These are phyloP conservation scores for Bipolaris victoriae DNA, from an alignment of 2,329 filamentous ascomycete genomes.

Conservation along the genomic window DNA sequence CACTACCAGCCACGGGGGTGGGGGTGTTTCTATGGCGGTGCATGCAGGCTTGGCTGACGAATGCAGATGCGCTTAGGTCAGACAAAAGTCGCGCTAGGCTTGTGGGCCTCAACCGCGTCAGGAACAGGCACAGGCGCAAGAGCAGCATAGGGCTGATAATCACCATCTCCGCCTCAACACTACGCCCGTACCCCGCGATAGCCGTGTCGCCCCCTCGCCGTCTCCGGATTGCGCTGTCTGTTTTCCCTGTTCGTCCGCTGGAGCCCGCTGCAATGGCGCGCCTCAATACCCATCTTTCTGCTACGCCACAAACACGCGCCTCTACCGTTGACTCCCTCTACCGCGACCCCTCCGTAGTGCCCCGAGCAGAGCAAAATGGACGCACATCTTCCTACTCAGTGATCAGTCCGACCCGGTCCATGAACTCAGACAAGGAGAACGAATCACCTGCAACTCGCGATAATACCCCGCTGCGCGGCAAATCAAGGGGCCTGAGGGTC, in stretches of 20 bases:
- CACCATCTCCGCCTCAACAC: conserved; percentile 2
- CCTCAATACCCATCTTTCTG: conserved; percentile 42
- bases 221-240: background rate
- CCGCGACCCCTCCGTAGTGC: conserved; percentile 44
- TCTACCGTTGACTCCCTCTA: conserved; percentile 46
- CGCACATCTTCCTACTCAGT: conserved; percentile 42
- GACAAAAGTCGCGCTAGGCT: conserved; percentile 26
- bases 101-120: conserved; percentile 9
- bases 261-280: conserved; percentile 41
- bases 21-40: conserved; percentile 23
- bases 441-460: conserved; percentile 35
- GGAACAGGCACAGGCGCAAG: conserved; percentile 5
- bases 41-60: conserved; percentile 29
- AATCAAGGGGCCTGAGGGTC: conserved; percentile 53
- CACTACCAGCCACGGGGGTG: background rate
- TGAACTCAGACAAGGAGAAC: conserved; percentile 56
- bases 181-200: conserved; percentile 1
- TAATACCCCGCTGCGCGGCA: conserved; percentile 41
- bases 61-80: conserved; percentile 21
- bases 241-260: background rate
- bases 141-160: conserved; percentile 1
- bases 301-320: conserved; percentile 39
- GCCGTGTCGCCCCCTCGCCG: background rate
- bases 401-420: conserved; percentile 39
- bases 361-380: conserved; percentile 20